Evolutionary conservation across 73 alveolate species (phyloP), one percentile per base, ranked within the genome.

Genomic region (Paramecium sexaurelia): DNA sequence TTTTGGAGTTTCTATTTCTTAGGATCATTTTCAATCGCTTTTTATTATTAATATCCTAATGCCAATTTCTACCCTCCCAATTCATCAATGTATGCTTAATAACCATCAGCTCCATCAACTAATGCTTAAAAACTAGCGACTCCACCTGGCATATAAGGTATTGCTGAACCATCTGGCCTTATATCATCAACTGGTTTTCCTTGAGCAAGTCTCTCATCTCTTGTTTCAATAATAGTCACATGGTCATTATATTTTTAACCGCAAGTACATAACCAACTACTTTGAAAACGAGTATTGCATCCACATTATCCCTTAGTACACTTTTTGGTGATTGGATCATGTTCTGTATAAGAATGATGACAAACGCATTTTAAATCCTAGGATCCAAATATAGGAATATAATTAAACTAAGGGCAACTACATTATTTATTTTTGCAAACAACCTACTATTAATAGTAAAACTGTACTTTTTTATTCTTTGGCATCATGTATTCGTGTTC

Each of bases 381-480:
- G 2, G 99, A 96, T 0, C 99, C 99, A 91, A 97, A 98, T 45
- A 95, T 94, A 1, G 99, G 99, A 6, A 98, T 96, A 68, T 98
- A 96, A 51, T 95, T 92, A 92, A 87, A 98, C 84, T 95, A 93
- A 89, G 95, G 96, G 88, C 99, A 98, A 56, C 87, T 87, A 75
- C 99, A 98, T 94, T 98, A 95, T 40, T 93, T 91, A 10, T 93
- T 95, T 67, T 95, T 93, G 83, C 99, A 98, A 55, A 96, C 94
- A 0, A 71, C 86, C 86, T 71, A 6, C 1, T 71, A 71, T 36
- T 5, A 45, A 33, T 27, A 35, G 15, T 15, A 33, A 5, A 71
- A 71, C 32, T 71, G 32, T 26, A 98, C 97, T 93, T 98, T 96
- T 66, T 96, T 96, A 55, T 94, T 94, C 35, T 95, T 94, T 8